Evolutionary conservation across 139 green algal species (phyloP).

Genomic region (Chlamydomonas schloesseri): DNA sequence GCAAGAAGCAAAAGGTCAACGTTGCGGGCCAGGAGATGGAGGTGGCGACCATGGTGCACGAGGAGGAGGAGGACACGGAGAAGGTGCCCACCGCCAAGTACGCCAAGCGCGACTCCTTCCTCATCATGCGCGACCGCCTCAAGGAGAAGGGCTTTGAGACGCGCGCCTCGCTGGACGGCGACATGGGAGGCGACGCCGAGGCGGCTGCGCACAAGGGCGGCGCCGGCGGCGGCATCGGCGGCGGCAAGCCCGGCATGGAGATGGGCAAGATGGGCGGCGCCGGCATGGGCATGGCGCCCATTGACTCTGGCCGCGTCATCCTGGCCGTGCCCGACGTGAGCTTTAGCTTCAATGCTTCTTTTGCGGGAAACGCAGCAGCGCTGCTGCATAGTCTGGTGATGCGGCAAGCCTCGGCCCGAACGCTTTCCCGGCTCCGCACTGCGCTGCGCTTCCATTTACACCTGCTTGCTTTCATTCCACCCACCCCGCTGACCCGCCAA

Average conservation of each 20-base stretch:
- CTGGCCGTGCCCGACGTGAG: constrained; percentile 49
- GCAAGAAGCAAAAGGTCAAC: constrained; percentile 54
- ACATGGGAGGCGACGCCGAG: background rate
- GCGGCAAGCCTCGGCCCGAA: too few species aligned
- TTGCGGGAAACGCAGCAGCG: too few species aligned
- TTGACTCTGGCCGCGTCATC: constrained; percentile 53
- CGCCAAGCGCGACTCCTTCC: constrained; percentile 53
- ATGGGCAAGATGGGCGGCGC: constrained; percentile 18
- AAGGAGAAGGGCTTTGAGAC: constrained; percentile 50
- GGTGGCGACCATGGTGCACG: constrained; percentile 50
- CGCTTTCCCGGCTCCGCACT: too few species aligned
- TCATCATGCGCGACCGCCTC: constrained; percentile 50
- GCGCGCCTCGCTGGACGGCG: constrained; percentile 49
- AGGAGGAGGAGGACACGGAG: constrained; percentile 51
- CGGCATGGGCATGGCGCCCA: background rate
- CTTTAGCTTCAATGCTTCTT: too few species aligned
- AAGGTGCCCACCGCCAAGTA: constrained; percentile 48
- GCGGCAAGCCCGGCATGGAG: background rate
- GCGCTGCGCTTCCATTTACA: too few species aligned
- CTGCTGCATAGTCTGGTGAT: too few species aligned
- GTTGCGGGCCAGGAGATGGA: constrained; percentile 57
- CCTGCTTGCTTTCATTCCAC: too few species aligned
- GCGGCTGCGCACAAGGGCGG: background rate
- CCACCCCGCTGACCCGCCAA: too few species aligned
- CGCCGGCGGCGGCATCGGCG: too few species aligned